These are phyloP conservation scores for Fusarium euwallaceae DNA, from an alignment of 2,329 filamentous ascomycete genomes.

Conservation along the genomic window DNA sequence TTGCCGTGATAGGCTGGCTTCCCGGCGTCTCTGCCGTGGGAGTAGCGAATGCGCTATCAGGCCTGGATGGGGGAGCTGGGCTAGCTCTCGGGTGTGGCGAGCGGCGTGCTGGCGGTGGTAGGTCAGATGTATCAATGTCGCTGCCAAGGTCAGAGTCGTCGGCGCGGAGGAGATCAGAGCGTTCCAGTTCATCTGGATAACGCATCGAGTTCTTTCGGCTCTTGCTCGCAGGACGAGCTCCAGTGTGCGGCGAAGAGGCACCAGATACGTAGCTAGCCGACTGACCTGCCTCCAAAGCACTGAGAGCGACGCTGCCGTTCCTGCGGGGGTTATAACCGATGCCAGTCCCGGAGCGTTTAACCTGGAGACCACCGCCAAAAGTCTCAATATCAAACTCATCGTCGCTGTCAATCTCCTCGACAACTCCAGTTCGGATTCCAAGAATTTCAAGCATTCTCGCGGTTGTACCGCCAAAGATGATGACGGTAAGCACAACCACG, in stretches of 20 bases:
- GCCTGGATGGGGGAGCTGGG: conserved; percentile 42
- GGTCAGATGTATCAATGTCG: conserved; percentile 75
- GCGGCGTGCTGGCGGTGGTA: conserved; percentile 70
- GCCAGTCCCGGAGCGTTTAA: conserved; percentile 81
- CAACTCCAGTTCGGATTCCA: conserved; percentile 94
- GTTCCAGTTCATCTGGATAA: conserved; percentile 63
- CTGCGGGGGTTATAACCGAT: conserved; percentile 82
- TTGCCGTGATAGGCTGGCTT: conserved; percentile 71
- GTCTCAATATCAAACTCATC: conserved; percentile 98
- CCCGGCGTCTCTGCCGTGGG: conserved; percentile 48
- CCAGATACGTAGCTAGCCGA: conserved; percentile 67
- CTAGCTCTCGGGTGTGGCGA: conserved; percentile 52
- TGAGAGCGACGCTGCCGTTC: conserved; percentile 71
- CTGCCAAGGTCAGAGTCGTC: conserved; percentile 71
- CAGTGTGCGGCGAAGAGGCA: conserved; percentile 62
- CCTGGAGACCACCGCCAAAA: conserved; percentile 78
- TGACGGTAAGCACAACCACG: conserved; percentile 96
- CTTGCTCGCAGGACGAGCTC: conserved; percentile 60
- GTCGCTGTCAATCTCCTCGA: conserved; percentile 97
- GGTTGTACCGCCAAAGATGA: conserved; percentile 98
- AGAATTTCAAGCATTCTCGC: conserved; percentile 98
- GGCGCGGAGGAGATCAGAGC: conserved; percentile 67
- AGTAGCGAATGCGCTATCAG: conserved; percentile 49
- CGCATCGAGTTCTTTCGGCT: conserved; percentile 66
- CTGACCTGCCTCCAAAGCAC: conserved; percentile 60